Evolutionary conservation across 495 filamentous ascomycete species (phyloP).

Genomic region (Penicillium egyptiacum): DNA sequence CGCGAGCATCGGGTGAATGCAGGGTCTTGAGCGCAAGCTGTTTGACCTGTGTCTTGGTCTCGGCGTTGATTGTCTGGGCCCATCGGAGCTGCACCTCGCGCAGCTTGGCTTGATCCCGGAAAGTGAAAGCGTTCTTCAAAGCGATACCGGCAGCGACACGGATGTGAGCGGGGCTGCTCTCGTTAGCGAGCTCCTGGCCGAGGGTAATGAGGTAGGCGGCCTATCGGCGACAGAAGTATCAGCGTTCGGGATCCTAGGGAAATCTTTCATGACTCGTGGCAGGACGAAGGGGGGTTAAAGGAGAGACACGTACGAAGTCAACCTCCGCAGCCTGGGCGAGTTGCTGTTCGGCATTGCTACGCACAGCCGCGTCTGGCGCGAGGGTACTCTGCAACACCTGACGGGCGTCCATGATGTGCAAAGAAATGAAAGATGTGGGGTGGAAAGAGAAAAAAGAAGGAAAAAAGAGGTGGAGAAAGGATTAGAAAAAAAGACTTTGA

Average conservation of each 20-base stretch:
- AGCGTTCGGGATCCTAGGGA: background rate
- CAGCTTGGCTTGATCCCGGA: conserved; percentile 83
- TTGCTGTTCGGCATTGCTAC: conserved; percentile 90
- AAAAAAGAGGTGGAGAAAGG: conserved; percentile 20
- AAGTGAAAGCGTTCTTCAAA: conserved; percentile 93
- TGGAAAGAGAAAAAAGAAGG: conserved; percentile 31
- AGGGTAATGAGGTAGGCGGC: conserved; percentile 87
- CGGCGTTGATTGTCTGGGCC: conserved; percentile 72
- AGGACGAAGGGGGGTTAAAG: conserved; percentile 7
- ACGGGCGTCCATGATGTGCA: conserved; percentile 68
- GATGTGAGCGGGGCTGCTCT: conserved; percentile 75
- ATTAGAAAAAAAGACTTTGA: conserved; percentile 16
- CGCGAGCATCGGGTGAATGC: conserved; percentile 68
- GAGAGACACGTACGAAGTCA: conserved; percentile 77
- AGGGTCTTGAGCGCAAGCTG: conserved; percentile 83
- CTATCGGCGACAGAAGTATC: conserved; percentile 45
- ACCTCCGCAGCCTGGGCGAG: conserved; percentile 85
- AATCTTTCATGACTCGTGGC: background rate
- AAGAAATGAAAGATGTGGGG: conserved; percentile 31
- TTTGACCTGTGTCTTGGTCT: conserved; percentile 84
- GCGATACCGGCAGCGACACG: conserved; percentile 92
- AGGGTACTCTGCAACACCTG: conserved; percentile 90
- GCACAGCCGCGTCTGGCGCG: conserved; percentile 83
- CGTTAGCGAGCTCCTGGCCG: conserved; percentile 89
- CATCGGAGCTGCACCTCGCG: conserved; percentile 88